A percentile compares a stretch with the other conserved stretches of the same genome.
phyloP scores from a whole-genome alignment of 176 grass and related monocot genomes.

The Bromus sterilis region DNA sequence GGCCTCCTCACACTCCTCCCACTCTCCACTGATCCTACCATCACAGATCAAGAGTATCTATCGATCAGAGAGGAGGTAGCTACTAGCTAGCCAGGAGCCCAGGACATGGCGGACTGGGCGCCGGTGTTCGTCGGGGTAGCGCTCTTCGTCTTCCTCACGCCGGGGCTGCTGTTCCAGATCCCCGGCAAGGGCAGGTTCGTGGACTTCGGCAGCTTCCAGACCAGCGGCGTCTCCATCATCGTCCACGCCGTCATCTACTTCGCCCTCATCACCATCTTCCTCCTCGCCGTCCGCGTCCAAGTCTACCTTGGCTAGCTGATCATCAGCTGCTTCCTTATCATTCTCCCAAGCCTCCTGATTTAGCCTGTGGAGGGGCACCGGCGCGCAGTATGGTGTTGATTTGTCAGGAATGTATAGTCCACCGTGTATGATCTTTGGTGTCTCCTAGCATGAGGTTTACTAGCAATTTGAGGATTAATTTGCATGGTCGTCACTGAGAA shows the following conservation, averaged over 20 bases:
- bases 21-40: conserved; percentile 1
- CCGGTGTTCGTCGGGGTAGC: conserved; percentile 70
- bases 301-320: conserved; percentile 49
- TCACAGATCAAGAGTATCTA: background rate
- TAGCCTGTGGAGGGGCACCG: background rate
- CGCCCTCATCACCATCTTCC: conserved; percentile 64
- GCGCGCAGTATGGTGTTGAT: background rate
- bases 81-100: no score
- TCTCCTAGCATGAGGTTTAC: no score
- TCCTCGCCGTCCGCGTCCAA: conserved; percentile 72
- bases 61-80: background rate
- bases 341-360: background rate
- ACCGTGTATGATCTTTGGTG: background rate
- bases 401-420: background rate
- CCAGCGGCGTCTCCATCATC: conserved; percentile 74
- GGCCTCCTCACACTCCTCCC: background rate
- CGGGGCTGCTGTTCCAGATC: conserved; percentile 80
- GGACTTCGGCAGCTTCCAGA: conserved; percentile 87
- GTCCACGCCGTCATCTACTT: conserved; percentile 85
- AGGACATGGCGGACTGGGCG: conserved; percentile 60
- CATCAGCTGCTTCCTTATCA: background rate
- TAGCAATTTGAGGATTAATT: no score
- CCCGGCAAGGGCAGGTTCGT: conserved; percentile 49
- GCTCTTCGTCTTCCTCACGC: conserved; percentile 85
- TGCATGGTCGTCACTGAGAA: no score